Base-by-base conservation (phyloP, 2,329 filamentous ascomycete genomes). In the Sclerotinia borealis region DNA sequence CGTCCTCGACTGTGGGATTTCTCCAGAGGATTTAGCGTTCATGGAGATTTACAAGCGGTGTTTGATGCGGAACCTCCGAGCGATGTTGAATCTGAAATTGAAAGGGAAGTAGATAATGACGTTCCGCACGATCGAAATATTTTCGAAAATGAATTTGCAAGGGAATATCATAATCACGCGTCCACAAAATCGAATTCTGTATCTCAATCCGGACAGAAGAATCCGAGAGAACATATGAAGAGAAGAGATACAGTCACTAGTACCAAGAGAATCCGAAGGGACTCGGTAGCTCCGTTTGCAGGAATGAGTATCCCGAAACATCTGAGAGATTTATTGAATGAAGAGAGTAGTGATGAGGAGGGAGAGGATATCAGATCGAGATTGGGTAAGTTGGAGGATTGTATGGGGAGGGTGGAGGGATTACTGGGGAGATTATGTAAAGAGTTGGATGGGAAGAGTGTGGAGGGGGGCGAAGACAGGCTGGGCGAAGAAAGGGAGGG, bases 41-140 rank as follows among this genome's bases (percentile, higher is more conserved):
- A 75, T 39, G 72, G 69, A 15, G 72, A 73, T 51, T 70, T 75
- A 37, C 67, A 71, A 59, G 70, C 72, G 3, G 72, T 74, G 0
- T 75, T 74, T 65, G 72, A 74, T 31, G 52, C 59, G 0, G 72
- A 72, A 36, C 72, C 72, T 15, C 69, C 72, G 3, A 49, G 65
- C 19, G 59, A 65, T 15, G 63, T 72, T 4, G 68, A 72, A 36
- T 64, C 68, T 34, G 59, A 71, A 59, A 70, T 72, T 34, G 52
- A 61, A 17, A 51, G 62, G 11, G 69, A 68, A 19, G 66, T 22
- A 2, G 56, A 48, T 17, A 59, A 36, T 3, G 56, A 49, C 19
- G 22, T 36, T 8, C 29, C 31, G 34, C 11, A 68, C 31, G 66
- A 69, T 56, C 17, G 64, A 7, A 54, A 62, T 13, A 51, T 61